Evolutionary conservation across 2,329 filamentous ascomycete species (phyloP), one percentile per base, ranked within the genome.

Genomic region (Capronia americana): DNA sequence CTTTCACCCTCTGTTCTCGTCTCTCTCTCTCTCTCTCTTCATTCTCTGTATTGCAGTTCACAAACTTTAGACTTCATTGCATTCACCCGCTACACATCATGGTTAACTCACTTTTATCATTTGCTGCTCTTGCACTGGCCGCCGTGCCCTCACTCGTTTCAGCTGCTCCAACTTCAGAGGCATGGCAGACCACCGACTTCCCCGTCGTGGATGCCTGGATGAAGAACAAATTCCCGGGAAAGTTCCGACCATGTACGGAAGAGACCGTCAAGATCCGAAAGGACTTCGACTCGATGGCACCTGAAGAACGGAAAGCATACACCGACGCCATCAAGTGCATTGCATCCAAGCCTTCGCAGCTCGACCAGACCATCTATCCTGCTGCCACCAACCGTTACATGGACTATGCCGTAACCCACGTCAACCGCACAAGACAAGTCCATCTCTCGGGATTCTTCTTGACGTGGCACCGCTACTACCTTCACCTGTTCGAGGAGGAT

Each of bases 381-480:
- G 77, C 77, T 14, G 77, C 77, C 26, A 74, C 74, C 38, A 76
- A 66, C 48, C 72, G 77, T 60, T 75, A 73, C 70, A 79, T 81
- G 67, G 80, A 81, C 67, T 80, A 80, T 65, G 76, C 78, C 2
- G 77, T 74, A 20, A 73, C 73, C 14, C 80, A 81, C 57, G 77
- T 79, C 51, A 75, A 76, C 62, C 70, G 74, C 50, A 79, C 77
- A 5, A 64, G 73, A 30, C 69, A 61, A 30, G 77, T 80, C 44
- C 79, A 81, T 57, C 74, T 68, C 28, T 64, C 75, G 56, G 75
- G 74, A 12, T 74, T 74, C 68, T 81, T 82, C 71, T 73, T 82
- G 46, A 75, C 77, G 28, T 82, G 81, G 80, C 82, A 83, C 65
- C 77, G 81, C 48, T 79, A 80, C 66, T 81, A 78, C 69, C 73